Percentiles rank a stretch among this genome's conserved stretches.
phyloP scores from a whole-genome alignment of 345 rosid genomes.

The Eutrema japonicum region DNA sequence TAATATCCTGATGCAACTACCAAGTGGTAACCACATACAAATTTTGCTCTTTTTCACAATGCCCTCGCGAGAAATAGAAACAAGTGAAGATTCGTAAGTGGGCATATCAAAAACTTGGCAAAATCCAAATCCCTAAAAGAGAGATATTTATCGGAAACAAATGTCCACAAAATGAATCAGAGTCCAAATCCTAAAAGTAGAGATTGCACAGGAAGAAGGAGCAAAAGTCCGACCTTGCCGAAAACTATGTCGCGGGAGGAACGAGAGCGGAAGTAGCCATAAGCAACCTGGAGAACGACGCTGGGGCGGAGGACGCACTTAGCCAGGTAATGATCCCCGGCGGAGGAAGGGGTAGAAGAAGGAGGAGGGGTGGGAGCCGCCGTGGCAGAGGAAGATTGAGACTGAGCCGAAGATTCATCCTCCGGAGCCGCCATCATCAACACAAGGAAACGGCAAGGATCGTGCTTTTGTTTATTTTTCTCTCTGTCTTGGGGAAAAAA shows the following conservation, averaged over 20 bases:
- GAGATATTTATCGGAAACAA: neutral
- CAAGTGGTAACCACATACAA: constrained; percentile 20
- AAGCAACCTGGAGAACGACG: constrained; percentile 82
- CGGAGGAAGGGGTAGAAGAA: constrained; percentile 53
- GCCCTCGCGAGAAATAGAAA: constrained; percentile 16
- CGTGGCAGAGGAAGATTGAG: constrained; percentile 60
- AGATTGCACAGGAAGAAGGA: neutral
- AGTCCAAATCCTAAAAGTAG: constrained; percentile 17
- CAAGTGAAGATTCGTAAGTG: constrained; percentile 19
- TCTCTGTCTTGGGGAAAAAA: neutral
- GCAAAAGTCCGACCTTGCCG: constrained; percentile 64
- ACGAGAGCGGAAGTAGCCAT: constrained; percentile 75
- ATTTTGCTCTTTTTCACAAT: constrained; percentile 6
- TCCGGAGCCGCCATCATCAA: constrained; percentile 82
- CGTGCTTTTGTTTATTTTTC: constrained; percentile 8
- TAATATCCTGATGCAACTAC: constrained; percentile 17
- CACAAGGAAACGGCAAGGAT: constrained; percentile 12
- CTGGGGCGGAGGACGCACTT: constrained; percentile 88
- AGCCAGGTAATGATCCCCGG: constrained; percentile 71
- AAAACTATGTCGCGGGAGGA: constrained; percentile 79
- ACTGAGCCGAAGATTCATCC: constrained; percentile 86
- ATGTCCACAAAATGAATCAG: neutral
- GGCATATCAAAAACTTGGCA: constrained; percentile 10
- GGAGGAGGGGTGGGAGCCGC: constrained; percentile 54
- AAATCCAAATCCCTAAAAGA: constrained; percentile 36